phyloP scores from a whole-genome alignment of 257 asterid genomes.

The Rehmannia glutinosa region DNA sequence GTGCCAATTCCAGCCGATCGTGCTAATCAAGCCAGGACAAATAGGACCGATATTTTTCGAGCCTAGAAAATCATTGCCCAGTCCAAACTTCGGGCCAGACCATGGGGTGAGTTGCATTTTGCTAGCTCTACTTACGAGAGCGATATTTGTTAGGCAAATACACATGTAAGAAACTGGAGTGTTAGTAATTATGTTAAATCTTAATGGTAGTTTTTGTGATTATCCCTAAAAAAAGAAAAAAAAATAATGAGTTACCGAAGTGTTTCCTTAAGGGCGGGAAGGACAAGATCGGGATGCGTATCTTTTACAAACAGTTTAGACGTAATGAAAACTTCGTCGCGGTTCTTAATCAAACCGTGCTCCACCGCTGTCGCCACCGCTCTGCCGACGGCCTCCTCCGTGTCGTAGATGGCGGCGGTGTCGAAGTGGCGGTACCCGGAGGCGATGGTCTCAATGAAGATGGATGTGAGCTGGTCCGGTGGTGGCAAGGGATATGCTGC shows the following conservation, averaged over 20 bases:
- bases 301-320: constrained; percentile 35
- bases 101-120: too few species aligned
- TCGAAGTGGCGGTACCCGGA: constrained; percentile 53
- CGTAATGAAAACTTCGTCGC: constrained; percentile 44
- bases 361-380: constrained; percentile 37
- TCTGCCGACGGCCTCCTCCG: constrained; percentile 40
- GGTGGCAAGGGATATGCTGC: constrained; percentile 22
- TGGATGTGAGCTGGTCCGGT: constrained; percentile 25
- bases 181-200: too few species aligned
- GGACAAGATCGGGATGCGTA: constrained; percentile 34
- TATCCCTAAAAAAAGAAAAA: too few species aligned
- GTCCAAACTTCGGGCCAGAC: too few species aligned
- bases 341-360: constrained; percentile 30
- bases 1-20: too few species aligned
- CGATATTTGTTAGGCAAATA: too few species aligned
- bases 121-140: too few species aligned
- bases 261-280: constrained; percentile 38
- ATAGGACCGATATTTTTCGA: too few species aligned
- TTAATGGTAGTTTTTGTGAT: too few species aligned
- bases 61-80: too few species aligned
- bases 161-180: too few species aligned
- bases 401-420: constrained; percentile 41
- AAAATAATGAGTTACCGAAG: constrained; percentile 25
- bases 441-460: constrained; percentile 29
- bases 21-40: too few species aligned